Conservation (phyloP, 2,329 filamentous ascomycete species). For the Dothideomycetes sp. region DNA sequence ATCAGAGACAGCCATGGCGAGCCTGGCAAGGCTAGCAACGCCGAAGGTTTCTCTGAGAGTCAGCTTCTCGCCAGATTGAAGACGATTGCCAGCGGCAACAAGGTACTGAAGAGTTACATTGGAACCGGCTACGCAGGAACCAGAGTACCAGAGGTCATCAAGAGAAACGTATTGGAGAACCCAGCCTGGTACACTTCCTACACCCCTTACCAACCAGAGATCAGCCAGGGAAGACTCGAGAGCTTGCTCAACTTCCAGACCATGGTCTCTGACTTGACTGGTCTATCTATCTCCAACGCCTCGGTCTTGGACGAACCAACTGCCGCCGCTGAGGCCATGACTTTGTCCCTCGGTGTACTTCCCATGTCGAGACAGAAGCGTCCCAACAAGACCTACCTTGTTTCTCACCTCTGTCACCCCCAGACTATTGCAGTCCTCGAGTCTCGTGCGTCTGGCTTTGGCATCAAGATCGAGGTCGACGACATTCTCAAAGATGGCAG, state of each 20-base stretch:
- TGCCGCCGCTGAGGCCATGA: constrained; percentile 92
- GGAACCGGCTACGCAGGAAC: constrained; percentile 83
- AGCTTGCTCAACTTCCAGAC: constrained; percentile 95
- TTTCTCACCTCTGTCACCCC: constrained; percentile 71
- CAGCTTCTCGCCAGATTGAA: constrained; percentile 44
- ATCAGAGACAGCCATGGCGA: constrained; percentile 28
- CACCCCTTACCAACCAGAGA: constrained; percentile 93
- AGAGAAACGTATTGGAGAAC: constrained; percentile 84
- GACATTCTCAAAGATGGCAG: constrained; percentile 58
- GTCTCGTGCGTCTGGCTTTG: constrained; percentile 84
- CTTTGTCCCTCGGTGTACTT: constrained; percentile 70
- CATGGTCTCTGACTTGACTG: constrained; percentile 78
- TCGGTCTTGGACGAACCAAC: constrained; percentile 86
- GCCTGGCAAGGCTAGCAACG: constrained; percentile 17
- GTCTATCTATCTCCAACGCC: constrained; percentile 77
- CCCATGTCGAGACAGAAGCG: constrained; percentile 61
- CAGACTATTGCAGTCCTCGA: constrained; percentile 77
- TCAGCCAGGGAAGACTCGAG: constrained; percentile 88
- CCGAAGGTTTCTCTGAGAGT: constrained; percentile 46
- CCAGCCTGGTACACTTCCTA: constrained; percentile 98
- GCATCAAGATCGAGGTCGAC: constrained; percentile 63
- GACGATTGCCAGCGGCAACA: constrained; percentile 50
- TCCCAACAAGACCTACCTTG: constrained; percentile 68
- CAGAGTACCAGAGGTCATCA: constrained; percentile 79
- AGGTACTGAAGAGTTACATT: constrained; percentile 58